Evolutionary conservation across 176 grass and related monocot genomes (phyloP).

Genomic region (Aegilops sharonensis): DNA sequence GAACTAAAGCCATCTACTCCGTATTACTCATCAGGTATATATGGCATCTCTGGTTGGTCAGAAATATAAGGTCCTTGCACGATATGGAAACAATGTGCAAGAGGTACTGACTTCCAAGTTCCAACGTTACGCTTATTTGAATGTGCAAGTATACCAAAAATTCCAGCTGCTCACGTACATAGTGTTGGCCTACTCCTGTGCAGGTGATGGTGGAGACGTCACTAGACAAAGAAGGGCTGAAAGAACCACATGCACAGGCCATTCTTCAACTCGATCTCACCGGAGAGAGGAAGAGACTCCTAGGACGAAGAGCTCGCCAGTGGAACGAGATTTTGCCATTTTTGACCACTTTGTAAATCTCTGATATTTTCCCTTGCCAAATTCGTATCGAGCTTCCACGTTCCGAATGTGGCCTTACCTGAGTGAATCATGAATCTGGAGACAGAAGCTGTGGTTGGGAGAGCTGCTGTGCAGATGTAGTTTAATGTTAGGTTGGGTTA

Average conservation of each 20-base stretch:
- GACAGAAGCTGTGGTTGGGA: not conserved
- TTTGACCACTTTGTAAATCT: no score
- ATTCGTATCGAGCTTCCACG: no score
- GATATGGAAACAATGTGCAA: slow-evolving; percentile 86
- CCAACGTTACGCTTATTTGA: not conserved
- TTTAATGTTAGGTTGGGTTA: not conserved
- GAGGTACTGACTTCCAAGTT: slow-evolving; percentile 49
- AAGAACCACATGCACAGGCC: no score
- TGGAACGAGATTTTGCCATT: no score
- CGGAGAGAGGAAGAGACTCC: not conserved
- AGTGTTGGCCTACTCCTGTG: not conserved
- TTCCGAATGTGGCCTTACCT: not conserved
- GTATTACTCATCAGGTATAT: slow-evolving; percentile 55
- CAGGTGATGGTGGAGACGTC: slow-evolving; percentile 83
- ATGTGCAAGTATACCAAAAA: not conserved
- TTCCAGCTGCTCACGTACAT: not conserved
- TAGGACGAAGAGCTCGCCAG: not conserved
- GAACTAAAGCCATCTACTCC: not conserved
- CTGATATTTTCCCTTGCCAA: no score
- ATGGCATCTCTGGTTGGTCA: slow-evolving; percentile 74
- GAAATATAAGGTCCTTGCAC: slow-evolving; percentile 84
- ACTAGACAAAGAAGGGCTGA: slow-evolving; percentile 69
- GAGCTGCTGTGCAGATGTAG: not conserved
- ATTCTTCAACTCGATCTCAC: fast-evolving
- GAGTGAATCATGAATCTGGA: no score